Evolutionary conservation across 345 rosid species (phyloP).

Genomic region (Populus simonii): DNA sequence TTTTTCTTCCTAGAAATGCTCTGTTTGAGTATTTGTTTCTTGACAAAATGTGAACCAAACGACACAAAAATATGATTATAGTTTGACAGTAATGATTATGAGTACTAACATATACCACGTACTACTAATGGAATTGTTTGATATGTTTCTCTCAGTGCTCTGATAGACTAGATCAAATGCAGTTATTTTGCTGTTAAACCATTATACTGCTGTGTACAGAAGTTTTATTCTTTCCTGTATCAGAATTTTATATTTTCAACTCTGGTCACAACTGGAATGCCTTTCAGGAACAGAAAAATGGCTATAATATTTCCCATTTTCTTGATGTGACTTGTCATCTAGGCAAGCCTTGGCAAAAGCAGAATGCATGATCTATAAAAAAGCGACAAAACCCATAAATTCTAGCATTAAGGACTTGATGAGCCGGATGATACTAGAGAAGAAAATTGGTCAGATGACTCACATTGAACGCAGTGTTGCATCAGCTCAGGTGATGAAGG

Average conservation of each 20-base stretch:
- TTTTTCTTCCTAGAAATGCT: no score
- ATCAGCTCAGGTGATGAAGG: conserved; percentile 61
- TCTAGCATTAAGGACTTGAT: conserved; percentile 63
- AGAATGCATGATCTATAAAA: conserved; percentile 51
- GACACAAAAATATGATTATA: no score
- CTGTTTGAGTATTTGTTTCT: no score
- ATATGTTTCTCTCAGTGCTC: no score
- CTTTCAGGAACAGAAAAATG: conserved; percentile 17
- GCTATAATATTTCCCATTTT: conserved; percentile 18
- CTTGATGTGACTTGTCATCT: conserved; percentile 30
- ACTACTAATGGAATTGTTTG: no score
- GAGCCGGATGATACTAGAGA: conserved; percentile 70
- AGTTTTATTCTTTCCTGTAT: neutral
- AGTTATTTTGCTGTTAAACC: no score
- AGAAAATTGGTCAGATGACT: conserved; percentile 89
- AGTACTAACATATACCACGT: no score
- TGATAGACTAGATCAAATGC: no score
- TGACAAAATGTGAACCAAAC: no score
- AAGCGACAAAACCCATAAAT: conserved; percentile 54
- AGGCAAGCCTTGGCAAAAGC: conserved; percentile 26
- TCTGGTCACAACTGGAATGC: neutral
- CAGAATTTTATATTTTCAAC: neutral
- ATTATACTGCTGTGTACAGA: no score
- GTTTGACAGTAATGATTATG: no score
- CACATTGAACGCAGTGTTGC: conserved; percentile 78